Evolutionary conservation across 495 filamentous ascomycete species (phyloP), one percentile per base, ranked within the genome.

Genomic region (Cercophora newfieldiana): DNA sequence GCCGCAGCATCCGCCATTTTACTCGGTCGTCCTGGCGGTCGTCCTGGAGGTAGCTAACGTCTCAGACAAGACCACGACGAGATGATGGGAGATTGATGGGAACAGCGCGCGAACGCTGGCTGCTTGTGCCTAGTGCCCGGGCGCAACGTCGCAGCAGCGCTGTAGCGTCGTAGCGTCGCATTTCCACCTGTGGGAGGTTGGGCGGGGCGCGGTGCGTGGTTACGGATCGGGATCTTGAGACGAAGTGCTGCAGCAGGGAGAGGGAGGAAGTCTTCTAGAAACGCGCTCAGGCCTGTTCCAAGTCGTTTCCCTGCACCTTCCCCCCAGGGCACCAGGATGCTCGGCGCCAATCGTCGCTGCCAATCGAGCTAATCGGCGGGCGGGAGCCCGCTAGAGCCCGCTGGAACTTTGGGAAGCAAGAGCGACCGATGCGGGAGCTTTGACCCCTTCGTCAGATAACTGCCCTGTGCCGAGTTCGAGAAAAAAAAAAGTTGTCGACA

Each of bases 261-360:
- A 63, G 67, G n/a, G 21, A 28, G 55, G 67, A 65, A 63, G 50
- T 33, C 59, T 69, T 69, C 68, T 69, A 69, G 68, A 69, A 69
- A 69, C 68, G 18, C 60, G 68, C 68, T 69, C 68, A 63, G 68
- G 61, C 68, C 61, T 25, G 5, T 12, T 53, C 16, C 25, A 8
- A 28, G 22, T 2, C n/a, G 7, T 21, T 29, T 21, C 55, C 55
- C 29, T 58, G 55, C 50, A 22, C 50, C 50, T 26, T 14, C 50
- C 24, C 16, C 12, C 50, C 50, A 7, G 50, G 50, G 19, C n/a
- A 19, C 50, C 50, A 53, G 24, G 24, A 21, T 26, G 50, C 50
- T 19, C 19, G 24, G 24, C 50, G 50, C 50, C 50, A 53, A 62
- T 50, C 44, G 30, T 26, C 55, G 21, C 57, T 60, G 57, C 19